These are phyloP conservation scores for Furcasterigmium sp. DNA, from an alignment of 2,329 filamentous ascomycete species.

Conservation along the genomic window DNA sequence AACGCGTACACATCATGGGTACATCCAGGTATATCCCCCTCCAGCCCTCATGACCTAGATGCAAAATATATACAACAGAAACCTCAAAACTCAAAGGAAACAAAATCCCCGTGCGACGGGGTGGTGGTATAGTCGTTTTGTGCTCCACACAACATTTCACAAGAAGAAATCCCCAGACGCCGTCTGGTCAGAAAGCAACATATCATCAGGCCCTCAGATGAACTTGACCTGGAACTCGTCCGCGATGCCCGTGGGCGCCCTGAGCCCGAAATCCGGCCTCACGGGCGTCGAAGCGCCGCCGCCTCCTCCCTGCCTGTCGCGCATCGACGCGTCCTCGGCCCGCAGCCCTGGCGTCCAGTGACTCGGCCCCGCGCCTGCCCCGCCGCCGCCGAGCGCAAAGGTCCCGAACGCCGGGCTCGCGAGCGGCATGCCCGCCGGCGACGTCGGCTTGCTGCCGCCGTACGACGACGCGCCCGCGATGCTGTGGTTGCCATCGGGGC, in stretches of 20 bases:
- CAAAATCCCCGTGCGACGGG: no score
- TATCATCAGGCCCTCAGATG: constrained; percentile 7
- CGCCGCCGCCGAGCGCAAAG: background rate
- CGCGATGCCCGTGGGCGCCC: constrained; percentile 12
- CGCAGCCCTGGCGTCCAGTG: background rate
- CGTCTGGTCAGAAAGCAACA: no score
- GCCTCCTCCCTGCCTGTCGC: background rate
- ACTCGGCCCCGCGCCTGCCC: background rate
- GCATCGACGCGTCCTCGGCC: background rate
- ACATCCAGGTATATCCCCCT: no score
- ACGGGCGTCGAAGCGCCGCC: background rate
- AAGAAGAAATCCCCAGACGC: no score
- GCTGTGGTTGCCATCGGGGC: background rate
- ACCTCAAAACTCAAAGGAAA: no score
- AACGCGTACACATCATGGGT: no score
- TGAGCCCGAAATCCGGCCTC: constrained; percentile 10
- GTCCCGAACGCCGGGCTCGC: background rate
- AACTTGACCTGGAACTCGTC: constrained; percentile 12
- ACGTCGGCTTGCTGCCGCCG: background rate
- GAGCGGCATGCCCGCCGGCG: background rate
- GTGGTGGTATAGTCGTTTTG: no score
- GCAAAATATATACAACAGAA: no score
- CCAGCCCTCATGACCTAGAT: no score
- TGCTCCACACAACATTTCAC: no score
- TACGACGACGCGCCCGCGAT: background rate